phyloP scores from a whole-genome alignment of 2,329 filamentous ascomycete species.

The Helminthosporium solani region DNA sequence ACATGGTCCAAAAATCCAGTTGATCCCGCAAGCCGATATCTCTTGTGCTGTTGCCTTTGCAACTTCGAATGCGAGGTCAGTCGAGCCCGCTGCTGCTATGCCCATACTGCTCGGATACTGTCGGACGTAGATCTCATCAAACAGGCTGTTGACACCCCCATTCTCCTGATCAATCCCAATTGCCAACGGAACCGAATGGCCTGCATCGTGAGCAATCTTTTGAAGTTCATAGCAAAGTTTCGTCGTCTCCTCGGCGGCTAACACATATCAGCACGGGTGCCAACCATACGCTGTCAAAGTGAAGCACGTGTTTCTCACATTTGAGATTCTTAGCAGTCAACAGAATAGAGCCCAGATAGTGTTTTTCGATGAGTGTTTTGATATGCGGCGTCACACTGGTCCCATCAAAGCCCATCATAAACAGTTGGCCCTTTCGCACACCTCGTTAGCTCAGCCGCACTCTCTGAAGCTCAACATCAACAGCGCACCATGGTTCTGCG shows the following conservation, averaged over 20 bases:
- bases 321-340: slow-evolving; percentile 83
- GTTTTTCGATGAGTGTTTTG: slow-evolving; percentile 73
- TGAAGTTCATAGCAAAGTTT: slow-evolving; percentile 87
- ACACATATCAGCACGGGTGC: slow-evolving; percentile 23
- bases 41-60: slow-evolving; percentile 93
- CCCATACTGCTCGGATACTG: slow-evolving; percentile 98
- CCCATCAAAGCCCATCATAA: slow-evolving; percentile 85
- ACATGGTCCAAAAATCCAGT: slow-evolving; percentile 91
- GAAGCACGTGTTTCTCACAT: slow-evolving; percentile 55
- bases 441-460: slow-evolving; percentile 27
- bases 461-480: slow-evolving; percentile 13
- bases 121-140: slow-evolving; percentile 91
- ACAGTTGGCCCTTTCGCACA: slow-evolving; percentile 66
- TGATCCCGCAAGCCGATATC: slow-evolving; percentile 88
- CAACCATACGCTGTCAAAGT: slow-evolving; percentile 9
- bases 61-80: slow-evolving; percentile 81
- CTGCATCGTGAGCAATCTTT: slow-evolving; percentile 84
- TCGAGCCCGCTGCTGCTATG: slow-evolving; percentile 85
- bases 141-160: slow-evolving; percentile 94
- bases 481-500: slow-evolving; percentile 46
- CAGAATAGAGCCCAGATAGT: slow-evolving; percentile 85
- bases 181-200: slow-evolving; percentile 82
- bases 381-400: slow-evolving; percentile 82
- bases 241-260: slow-evolving; percentile 89
- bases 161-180: slow-evolving; percentile 97